A percentile compares a stretch with the other conserved stretches of the same genome.
These are phyloP conservation scores for Ophiosphaerella korrae DNA, from an alignment of 2,329 filamentous ascomycete genomes.

Conservation along the genomic window DNA sequence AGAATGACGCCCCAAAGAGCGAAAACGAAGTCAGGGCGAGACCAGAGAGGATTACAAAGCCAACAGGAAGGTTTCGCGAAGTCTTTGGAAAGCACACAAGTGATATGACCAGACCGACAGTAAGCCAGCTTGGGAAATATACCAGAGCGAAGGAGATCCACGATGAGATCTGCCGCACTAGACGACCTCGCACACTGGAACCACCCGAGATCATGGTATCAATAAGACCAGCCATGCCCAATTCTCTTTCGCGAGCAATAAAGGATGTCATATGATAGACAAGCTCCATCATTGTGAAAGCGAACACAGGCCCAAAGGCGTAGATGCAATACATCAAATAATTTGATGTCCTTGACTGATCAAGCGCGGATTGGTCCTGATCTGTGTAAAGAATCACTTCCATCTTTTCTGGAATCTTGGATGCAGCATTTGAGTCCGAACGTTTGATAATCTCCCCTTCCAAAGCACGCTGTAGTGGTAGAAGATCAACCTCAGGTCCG, in stretches of 20 bases:
- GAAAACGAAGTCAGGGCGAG: slow-evolving; percentile 28
- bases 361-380: slow-evolving; percentile 14
- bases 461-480: slow-evolving; percentile 31
- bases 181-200: slow-evolving; percentile 18
- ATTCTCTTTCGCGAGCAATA: slow-evolving; percentile 28
- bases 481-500: slow-evolving; percentile 17
- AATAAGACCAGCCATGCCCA: slow-evolving; percentile 33
- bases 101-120: slow-evolving; percentile 24
- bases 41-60: slow-evolving; percentile 29
- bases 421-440: slow-evolving; percentile 22
- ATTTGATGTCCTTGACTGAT: slow-evolving; percentile 15
- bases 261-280: slow-evolving; percentile 34
- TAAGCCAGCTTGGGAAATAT: slow-evolving; percentile 31
- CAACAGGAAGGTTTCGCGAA: slow-evolving; percentile 20
- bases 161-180: slow-evolving; percentile 25
- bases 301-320: slow-evolving; percentile 28
- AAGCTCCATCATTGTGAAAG: slow-evolving; percentile 24
- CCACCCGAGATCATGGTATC: slow-evolving; percentile 34
- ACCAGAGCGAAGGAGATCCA: slow-evolving; percentile 34
- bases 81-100: slow-evolving; percentile 24
- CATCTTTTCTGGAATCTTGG: slow-evolving; percentile 7
- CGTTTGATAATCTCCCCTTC: slow-evolving; percentile 50
- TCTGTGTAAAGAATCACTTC: slow-evolving; percentile 23
- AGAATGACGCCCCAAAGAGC: slow-evolving; percentile 31
- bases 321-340: slow-evolving; percentile 14